Percentiles rank a stretch among this genome's conserved stretches.
phyloP scores from a whole-genome alignment of 164 flowering plant species.

The Nelumbo lutea region DNA sequence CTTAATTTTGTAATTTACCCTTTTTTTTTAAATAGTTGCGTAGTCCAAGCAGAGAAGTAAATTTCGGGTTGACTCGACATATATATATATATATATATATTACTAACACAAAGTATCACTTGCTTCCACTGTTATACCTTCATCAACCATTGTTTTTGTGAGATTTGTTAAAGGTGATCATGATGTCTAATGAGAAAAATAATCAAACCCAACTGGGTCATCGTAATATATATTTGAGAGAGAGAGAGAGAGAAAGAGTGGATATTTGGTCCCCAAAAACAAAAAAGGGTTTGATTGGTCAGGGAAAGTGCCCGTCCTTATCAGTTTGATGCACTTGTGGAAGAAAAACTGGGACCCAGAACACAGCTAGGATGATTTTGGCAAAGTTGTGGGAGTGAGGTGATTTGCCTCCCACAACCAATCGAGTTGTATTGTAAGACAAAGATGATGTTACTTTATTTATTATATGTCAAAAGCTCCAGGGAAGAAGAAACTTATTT shows the following conservation, averaged over 20 bases:
- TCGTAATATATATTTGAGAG: not conserved
- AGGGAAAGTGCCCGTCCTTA: constrained; percentile 20
- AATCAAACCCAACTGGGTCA: not conserved
- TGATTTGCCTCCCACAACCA: constrained; percentile 15
- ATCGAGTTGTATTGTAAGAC: not conserved
- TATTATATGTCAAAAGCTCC: constrained; percentile 14
- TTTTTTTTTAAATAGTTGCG: too few relatives aligned
- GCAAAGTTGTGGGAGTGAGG: constrained; percentile 24
- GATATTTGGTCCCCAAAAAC: not conserved
- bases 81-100: too few relatives aligned
- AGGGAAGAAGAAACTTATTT: constrained; percentile 14
- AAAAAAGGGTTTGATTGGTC: constrained; percentile 5
- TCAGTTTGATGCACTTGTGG: constrained; percentile 15
- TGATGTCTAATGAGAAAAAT: not conserved
- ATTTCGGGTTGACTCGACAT: too few relatives aligned
- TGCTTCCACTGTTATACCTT: too few relatives aligned
- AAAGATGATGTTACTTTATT: not conserved
- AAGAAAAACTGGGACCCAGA: constrained; percentile 17
- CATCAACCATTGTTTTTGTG: not conserved
- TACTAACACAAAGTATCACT: too few relatives aligned
- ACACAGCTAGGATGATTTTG: constrained; percentile 5
- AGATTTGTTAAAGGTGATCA: not conserved
- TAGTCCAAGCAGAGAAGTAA: too few relatives aligned
- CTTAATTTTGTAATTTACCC: too few relatives aligned
- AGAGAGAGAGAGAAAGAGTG: not conserved